These are phyloP conservation scores for Microcos paniculata DNA, from an alignment of 345 rosid species.

Conservation along the genomic window DNA sequence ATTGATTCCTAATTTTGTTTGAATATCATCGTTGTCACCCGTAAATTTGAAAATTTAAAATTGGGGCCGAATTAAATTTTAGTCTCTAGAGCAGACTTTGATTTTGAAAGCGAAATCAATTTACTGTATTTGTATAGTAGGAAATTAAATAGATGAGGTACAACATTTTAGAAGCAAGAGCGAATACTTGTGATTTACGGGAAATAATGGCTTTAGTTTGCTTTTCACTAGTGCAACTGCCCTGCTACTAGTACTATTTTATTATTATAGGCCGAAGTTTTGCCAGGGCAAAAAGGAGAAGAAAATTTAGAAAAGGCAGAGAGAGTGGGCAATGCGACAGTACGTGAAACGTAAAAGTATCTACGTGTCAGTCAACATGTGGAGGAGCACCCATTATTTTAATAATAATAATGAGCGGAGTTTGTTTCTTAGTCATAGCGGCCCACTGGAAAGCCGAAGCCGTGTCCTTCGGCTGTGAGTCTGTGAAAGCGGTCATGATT, in stretches of 20 bases:
- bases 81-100: not conserved
- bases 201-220: not conserved
- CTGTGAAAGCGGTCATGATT: not conserved
- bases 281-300: not conserved
- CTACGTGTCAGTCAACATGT: not conserved
- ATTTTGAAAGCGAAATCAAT: not conserved
- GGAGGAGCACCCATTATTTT: not conserved
- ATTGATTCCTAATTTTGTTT: not conserved
- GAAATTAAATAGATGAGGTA: not conserved
- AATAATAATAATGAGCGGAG: not conserved
- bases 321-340: not conserved
- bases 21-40: not conserved
- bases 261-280: not conserved
- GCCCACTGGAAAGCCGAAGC: slow-evolving; percentile 4
- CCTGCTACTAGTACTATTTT: too few species aligned
- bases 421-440: not conserved
- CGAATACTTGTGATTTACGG: not conserved
- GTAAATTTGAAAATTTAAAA: not conserved
- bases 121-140: not conserved
- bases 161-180: not conserved
- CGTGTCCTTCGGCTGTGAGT: not conserved
- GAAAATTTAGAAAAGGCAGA: not conserved
- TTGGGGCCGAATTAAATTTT: not conserved
- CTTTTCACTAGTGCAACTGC: not conserved
- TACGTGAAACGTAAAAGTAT: not conserved